Evolutionary conservation across 192 early-diverging fungal genomes (phyloP), one percentile per base, ranked within the genome.

Genomic region (Linnemannia elongata): DNA sequence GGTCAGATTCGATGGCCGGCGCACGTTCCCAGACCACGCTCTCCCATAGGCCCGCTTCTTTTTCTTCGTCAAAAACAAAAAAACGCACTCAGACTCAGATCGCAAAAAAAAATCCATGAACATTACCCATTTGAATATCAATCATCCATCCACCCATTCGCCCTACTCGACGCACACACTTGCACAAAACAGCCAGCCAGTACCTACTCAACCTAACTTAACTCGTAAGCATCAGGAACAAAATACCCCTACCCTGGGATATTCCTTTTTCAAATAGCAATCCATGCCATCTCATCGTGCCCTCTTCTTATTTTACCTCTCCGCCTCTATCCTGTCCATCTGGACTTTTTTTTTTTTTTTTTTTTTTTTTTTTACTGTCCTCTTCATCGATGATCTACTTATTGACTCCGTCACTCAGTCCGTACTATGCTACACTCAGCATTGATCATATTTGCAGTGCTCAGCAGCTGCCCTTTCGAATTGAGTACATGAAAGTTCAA

Each of bases 241-340:
- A n/a, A n/a, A n/a, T n/a, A n/a, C n/a, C n/a, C n/a, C n/a, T n/a
- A n/a, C n/a, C n/a, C n/a, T n/a, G n/a, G n/a, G n/a, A n/a, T 55
- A 55, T 55, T 55, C 24, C 54, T 7, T n/a, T 55, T 55, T 55
- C 55, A 57, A 66, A 27, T 66, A 27, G n/a, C n/a, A 33, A 27
- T 10, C n/a, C 13, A 66, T 66, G 60, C 60, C 60, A 66, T 66
- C 60, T 66, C 60, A 66, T 66, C 60, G 49, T 52, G 49, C 30
- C 7, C 60, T 33, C 30, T 0, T 66, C 55, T 52, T 20, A 4
- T 20, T 52, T 52, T 52, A 15, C 30, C 27, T 66, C 60, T 66
- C 60, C 30, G 60, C 60, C 60, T 66, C 60, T 66, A 66, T 66
- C 60, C 60, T 66, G 60, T 66, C 60, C 60, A 66, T 66, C 60